Evolutionary conservation across 1,284 basidiomycete species (phyloP).

Genomic region (Hymenochaete sp.): DNA sequence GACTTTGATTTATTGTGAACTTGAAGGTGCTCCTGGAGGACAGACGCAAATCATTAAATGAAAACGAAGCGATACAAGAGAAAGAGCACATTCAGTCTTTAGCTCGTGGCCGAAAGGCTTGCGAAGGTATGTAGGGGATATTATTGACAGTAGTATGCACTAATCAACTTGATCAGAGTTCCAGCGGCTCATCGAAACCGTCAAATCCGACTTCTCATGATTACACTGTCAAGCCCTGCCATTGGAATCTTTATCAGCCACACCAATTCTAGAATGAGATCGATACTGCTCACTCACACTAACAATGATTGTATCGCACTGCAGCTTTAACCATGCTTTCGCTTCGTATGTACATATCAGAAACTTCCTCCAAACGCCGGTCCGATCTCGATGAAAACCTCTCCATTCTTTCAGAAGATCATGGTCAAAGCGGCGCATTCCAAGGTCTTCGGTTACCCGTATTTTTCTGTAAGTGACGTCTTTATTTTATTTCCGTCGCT

Average conservation of each 20-base stretch:
- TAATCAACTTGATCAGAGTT: constrained; percentile 1
- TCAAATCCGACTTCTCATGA: neutral
- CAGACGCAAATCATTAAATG: neutral
- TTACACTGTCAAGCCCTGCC: neutral
- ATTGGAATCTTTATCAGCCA: neutral
- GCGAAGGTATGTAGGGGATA: constrained; percentile 12
- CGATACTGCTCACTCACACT: neutral
- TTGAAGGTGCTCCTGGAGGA: constrained; percentile 7
- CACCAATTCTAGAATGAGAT: neutral
- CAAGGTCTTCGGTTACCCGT: no score
- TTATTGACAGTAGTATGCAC: neutral
- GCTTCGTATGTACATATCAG: no score
- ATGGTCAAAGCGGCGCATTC: no score
- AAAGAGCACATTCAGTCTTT: constrained; percentile 16
- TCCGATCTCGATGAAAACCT: no score
- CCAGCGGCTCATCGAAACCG: neutral
- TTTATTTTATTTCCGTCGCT: no score
- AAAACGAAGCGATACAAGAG: constrained; percentile 10
- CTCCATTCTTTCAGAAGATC: no score
- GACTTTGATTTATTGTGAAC: neutral
- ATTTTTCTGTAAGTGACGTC: no score
- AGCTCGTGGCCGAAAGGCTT: constrained; percentile 15
- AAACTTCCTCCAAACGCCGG: no score
- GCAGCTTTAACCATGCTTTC: neutral
- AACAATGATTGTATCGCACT: neutral